Percentiles rank a stretch among this genome's conserved stretches.
phyloP scores from a whole-genome alignment of 202 grass and related monocot species.

The Panicum virgatum region DNA sequence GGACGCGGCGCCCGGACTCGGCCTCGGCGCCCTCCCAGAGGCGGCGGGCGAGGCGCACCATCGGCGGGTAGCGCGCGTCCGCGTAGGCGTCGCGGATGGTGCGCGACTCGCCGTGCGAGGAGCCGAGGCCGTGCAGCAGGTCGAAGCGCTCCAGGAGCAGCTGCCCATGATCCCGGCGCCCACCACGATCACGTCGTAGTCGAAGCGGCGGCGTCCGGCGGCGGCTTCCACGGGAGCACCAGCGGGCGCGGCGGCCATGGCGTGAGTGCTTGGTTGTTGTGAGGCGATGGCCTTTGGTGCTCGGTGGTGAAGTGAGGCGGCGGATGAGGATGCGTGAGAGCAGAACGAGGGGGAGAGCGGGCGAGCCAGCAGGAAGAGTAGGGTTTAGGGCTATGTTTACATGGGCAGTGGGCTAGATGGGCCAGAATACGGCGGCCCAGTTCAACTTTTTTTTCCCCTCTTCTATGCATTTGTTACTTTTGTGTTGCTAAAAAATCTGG shows the following conservation, averaged over 20 bases:
- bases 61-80: slow-evolving; percentile 51
- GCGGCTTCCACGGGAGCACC: too few relatives aligned
- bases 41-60: slow-evolving; percentile 52
- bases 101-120: slow-evolving; percentile 67
- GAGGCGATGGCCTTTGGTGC: background rate
- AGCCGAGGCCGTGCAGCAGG: slow-evolving; percentile 66
- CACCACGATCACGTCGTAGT: slow-evolving; percentile 61
- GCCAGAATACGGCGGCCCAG: too few relatives aligned
- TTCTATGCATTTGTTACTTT: too few relatives aligned
- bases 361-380: too few relatives aligned
- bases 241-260: background rate
- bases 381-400: too few relatives aligned
- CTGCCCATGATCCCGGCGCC: slow-evolving; percentile 83
- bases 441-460: too few relatives aligned
- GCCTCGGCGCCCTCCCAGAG: slow-evolving; percentile 48
- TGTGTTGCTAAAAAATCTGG: too few relatives aligned
- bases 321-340: background rate
- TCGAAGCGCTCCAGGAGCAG: slow-evolving; percentile 70
- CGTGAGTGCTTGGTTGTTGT: background rate
- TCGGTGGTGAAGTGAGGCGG: background rate
- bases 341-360: too few relatives aligned
- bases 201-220: background rate
- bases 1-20: slow-evolving; percentile 54
- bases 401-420: too few relatives aligned
- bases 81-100: slow-evolving; percentile 68